Evolutionary conservation across 225 moss, liverwort and hornwort genomes (phyloP).

Genomic region (Straminergon stramineum): DNA sequence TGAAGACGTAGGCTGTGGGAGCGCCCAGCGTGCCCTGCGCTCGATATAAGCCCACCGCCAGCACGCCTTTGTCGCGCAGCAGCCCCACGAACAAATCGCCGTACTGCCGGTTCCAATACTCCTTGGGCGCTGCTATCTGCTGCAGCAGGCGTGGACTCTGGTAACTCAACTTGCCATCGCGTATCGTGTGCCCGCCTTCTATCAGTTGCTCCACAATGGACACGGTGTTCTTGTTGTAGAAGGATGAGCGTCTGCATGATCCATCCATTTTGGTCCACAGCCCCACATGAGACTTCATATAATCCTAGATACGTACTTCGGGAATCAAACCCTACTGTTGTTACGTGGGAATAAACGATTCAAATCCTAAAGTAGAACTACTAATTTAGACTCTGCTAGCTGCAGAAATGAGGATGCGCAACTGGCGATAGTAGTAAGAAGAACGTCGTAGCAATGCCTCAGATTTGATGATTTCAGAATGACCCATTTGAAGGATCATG

Average conservation of each 20-base stretch:
- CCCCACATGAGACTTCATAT: neutral
- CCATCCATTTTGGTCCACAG: neutral
- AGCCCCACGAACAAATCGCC: conserved; percentile 52
- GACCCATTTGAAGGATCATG: neutral
- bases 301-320: neutral
- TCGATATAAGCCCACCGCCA: conserved; percentile 72
- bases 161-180: conserved; percentile 1
- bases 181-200: conserved; percentile 40
- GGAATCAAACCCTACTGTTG: neutral
- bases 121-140: conserved; percentile 43
- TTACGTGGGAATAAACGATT: neutral
- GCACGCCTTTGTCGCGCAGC: conserved; percentile 38
- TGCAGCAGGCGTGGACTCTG: conserved; percentile 34
- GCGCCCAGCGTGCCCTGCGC: conserved; percentile 49
- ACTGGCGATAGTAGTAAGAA: neutral
- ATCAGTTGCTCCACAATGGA: conserved; percentile 70
- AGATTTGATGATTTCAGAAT: neutral
- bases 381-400: neutral
- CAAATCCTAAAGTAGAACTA: neutral
- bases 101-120: conserved; percentile 39
- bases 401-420: neutral
- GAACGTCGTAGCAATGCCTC: neutral
- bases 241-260: conserved; percentile 56
- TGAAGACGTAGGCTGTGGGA: conserved; percentile 76
- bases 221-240: conserved; percentile 74